Conservation (phyloP, 2,329 filamentous ascomycete species). For the Aspergillus sergii region DNA sequence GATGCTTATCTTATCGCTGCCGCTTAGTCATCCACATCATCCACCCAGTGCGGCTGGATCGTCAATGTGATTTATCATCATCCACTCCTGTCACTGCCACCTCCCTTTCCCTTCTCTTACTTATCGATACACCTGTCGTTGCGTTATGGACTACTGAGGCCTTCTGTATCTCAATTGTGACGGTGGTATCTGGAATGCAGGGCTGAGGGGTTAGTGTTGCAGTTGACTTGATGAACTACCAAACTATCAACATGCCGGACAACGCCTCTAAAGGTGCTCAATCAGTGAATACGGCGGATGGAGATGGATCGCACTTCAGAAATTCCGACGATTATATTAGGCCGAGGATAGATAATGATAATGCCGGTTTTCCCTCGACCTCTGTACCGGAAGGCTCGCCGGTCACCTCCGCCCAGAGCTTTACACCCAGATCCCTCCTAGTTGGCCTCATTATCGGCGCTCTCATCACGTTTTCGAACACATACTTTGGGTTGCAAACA, state of each 20-base stretch:
- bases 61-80: slow-evolving; percentile 1
- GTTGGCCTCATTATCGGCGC: slow-evolving; percentile 84
- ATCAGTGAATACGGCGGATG: slow-evolving; percentile 4
- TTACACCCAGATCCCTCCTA: slow-evolving; percentile 78
- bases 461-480: slow-evolving; percentile 94
- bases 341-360: slow-evolving; percentile 1
- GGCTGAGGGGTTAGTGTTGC: slow-evolving; percentile 5
- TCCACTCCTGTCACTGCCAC: slow-evolving; percentile 6
- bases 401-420: slow-evolving; percentile 58
- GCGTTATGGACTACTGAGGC: slow-evolving; percentile 4
- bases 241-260: slow-evolving; percentile 37
- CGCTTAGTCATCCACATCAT: neutral
- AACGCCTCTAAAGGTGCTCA: slow-evolving; percentile 23
- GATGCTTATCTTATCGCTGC: slow-evolving; percentile 5
- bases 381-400: slow-evolving; percentile 8
- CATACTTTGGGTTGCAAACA: slow-evolving; percentile 97
- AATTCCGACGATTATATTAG: neutral
- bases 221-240: slow-evolving; percentile 36
- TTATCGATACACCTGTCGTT: neutral
- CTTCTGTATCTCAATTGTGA: neutral
- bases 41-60: neutral
- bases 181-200: neutral
- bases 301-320: slow-evolving; percentile 13
- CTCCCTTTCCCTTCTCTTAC: neutral
- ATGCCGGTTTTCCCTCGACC: slow-evolving; percentile 1